phyloP scores from a whole-genome alignment of 148 eudicot species.

The Rhododendron simsii region DNA sequence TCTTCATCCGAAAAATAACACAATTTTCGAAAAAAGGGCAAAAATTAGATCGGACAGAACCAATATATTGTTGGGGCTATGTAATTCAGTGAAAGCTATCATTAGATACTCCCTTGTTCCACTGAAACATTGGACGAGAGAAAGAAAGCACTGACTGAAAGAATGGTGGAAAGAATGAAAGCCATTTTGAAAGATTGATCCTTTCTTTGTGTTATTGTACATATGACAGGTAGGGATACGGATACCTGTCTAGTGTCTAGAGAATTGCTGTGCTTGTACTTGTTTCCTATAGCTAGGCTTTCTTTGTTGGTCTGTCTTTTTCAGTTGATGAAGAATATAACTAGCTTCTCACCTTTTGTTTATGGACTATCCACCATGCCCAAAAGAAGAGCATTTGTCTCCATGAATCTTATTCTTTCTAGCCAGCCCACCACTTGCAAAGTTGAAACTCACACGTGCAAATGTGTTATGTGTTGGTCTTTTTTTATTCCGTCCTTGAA shows the following conservation, averaged over 20 bases:
- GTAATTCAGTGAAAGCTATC: constrained; percentile 8
- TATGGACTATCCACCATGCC: constrained; percentile 31
- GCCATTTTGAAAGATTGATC: neutral
- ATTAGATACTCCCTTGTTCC: neutral
- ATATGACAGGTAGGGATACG: neutral
- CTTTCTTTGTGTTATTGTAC: neutral
- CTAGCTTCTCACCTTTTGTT: constrained; percentile 8
- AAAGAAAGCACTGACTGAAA: constrained; percentile 20
- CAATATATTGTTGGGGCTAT: neutral
- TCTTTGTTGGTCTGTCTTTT: constrained; percentile 1
- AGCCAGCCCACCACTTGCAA: neutral
- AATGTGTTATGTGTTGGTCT: neutral
- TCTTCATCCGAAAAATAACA: neutral
- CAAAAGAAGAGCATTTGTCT: constrained; percentile 18
- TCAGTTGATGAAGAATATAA: constrained; percentile 15
- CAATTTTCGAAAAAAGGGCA: neutral
- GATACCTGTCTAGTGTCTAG: neutral
- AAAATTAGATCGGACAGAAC: neutral
- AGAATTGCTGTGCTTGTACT: constrained; percentile 1
- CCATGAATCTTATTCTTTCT: constrained; percentile 17
- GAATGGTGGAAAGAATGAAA: constrained; percentile 22
- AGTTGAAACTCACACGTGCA: constrained; percentile 9
- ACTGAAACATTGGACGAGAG: constrained; percentile 20
- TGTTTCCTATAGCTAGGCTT: constrained; percentile 10
- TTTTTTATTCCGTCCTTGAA: neutral